Base-by-base conservation (phyloP, 768 basidiomycete species). In the Termitomyces sp. region DNA sequence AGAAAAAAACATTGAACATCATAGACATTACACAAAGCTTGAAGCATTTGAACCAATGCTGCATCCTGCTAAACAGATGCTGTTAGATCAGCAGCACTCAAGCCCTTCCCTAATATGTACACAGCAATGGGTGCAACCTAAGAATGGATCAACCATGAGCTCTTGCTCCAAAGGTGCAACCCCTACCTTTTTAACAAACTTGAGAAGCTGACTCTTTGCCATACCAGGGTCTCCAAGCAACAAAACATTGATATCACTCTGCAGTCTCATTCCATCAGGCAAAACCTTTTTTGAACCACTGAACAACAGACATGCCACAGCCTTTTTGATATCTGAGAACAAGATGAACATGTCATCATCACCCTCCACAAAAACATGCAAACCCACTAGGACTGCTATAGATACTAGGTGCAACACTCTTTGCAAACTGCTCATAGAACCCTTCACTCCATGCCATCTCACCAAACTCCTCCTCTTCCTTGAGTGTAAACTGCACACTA, bases 31-130 rank as follows among this genome's bases (percentile, higher is more conserved):
- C 25, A 25, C 36, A 11, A 20, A 37, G 1, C 12, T 29, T 8
- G 25, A 20, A 59, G 59, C 37, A 9, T n/a, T 36, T 90, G 61
- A 68, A 96, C 96, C 20, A 95, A 94, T 46, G 89, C 83, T 3
- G 93, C 77, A 71, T 99, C 97, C 5, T 97, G 85, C 75, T 98
- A 96, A 1, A 99, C 97, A 3, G 92, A 93, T 10, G 97, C 97
- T 2, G 97, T 99, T 66, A 99, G 76, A 89, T 97, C 97, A 52
- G 97, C 97, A 9, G 97, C 97, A 76, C 94, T 96, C 5, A 93
- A 95, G 55, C 97, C 97, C 71, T 99, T 99, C 4, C 97, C 97
- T 17, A 96, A 97, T 0, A 97, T 98, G 72, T 99, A 98, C 0
- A 99, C 97, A 0, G 96, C 92, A 63, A 98, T 96, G 0, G 97